Percentiles rank a stretch among this genome's conserved stretches.
phyloP scores from a whole-genome alignment of 306 rosid species.

The Citrullus amarus region DNA sequence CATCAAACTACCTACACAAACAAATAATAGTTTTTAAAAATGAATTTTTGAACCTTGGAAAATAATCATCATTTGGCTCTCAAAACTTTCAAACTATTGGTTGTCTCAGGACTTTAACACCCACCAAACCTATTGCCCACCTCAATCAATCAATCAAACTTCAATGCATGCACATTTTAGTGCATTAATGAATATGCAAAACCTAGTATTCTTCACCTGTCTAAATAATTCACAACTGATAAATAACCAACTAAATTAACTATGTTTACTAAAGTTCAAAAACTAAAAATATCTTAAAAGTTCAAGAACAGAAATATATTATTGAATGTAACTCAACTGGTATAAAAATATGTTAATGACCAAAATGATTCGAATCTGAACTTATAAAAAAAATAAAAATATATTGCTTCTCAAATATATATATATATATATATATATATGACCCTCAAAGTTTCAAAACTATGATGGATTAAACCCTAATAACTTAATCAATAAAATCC shows the following conservation, averaged over 20 bases:
- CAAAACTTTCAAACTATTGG: not conserved
- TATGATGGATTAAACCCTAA: not conserved
- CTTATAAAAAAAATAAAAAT: not conserved
- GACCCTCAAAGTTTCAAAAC: not conserved
- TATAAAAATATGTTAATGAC: too few species aligned
- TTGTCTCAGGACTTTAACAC: not conserved
- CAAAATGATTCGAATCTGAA: too few species aligned
- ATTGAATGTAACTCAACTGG: too few species aligned
- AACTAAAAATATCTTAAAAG: too few species aligned
- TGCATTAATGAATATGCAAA: not conserved
- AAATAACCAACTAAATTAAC: not conserved
- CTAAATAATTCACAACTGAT: not conserved
- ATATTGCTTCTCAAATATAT: not conserved
- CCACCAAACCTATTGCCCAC: not conserved
- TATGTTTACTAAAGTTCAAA: not conserved
- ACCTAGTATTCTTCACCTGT: not conserved
- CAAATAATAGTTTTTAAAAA: not conserved
- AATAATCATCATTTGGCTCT: not conserved
- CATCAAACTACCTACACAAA: not conserved
- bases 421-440: too few species aligned
- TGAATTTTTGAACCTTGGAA: not conserved
- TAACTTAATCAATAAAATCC: not conserved
- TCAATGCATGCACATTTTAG: not conserved
- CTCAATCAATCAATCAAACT: not conserved
- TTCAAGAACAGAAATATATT: too few species aligned